Evolutionary conservation across 2,329 filamentous ascomycete species (phyloP), one percentile per base, ranked within the genome.

Genomic region (Dryadomyces sulphureus): DNA sequence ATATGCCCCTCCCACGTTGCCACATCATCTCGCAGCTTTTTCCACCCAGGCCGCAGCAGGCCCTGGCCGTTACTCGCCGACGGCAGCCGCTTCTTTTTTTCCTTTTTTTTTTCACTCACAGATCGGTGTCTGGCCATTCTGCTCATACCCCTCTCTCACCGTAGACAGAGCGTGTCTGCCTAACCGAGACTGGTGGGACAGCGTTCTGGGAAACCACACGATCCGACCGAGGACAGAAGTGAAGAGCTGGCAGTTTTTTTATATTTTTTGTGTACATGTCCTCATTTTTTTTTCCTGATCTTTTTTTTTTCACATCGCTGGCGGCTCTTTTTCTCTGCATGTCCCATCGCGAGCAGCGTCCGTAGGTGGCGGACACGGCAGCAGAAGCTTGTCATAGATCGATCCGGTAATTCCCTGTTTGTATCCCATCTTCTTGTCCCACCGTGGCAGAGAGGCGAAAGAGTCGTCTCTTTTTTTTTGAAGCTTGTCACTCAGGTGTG

Each of bases 351-450:
- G 21, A 24, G 11, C 27, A 32, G 27, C 27, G 27, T n/a, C 12
- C 14, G 2, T 4, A 16, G 21, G 9, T 19, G 27, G 19, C 19
- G 27, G 25, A 22, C 40, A 42, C 40, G 25, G 27, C 40, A 42
- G 40, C 17, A 41, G 39, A 41, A 32, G 27, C 40, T 42, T 42
- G 25, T 42, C 40, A 42, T 42, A 42, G 40, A 42, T 42, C 40
- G 40, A 42, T 42, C 40, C 40, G 40, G 40, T 27, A 42, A 27
- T 25, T 19, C 40, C 17, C n/a, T 42, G 27, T 20, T 32, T 41
- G 39, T 41, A 41, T 41, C 39, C 25, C 24, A 30, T 30, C 8
- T 41, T 41, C 27, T 34, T 27, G 40, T 42, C 25, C 40, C 19
- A 42, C 40, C 17, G 4, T 16, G 25, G 17, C 25, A 14, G 17